Percentiles rank a stretch among this genome's conserved stretches.
phyloP scores from a whole-genome alignment of 225 moss, liverwort and hornwort genomes.

The Pseudoscleropodium purum region DNA sequence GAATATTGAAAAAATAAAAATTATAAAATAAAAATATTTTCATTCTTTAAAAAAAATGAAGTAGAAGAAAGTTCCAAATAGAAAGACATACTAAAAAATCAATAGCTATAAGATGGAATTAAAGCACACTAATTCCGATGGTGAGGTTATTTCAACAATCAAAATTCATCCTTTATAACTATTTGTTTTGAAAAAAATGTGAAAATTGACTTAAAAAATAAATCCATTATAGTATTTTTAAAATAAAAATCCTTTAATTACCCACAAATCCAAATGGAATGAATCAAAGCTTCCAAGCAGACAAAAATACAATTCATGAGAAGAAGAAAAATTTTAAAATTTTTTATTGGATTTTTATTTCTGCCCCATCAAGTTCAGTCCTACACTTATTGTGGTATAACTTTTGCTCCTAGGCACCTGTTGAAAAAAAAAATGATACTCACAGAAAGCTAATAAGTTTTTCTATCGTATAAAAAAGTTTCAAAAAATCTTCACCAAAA shows the following conservation, averaged over 20 bases:
- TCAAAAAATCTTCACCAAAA: too few relatives aligned
- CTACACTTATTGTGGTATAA: not conserved
- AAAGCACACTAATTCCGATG: not conserved
- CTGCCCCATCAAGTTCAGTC: fast-evolving
- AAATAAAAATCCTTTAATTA: too few relatives aligned
- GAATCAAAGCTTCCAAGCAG: not conserved
- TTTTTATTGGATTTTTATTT: not conserved
- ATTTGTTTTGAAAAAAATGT: not conserved
- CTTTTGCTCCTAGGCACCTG: fast-evolving
- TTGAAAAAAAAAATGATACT: not conserved
- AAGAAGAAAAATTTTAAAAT: not conserved
- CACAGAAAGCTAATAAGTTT: not conserved
- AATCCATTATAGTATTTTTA: fast-evolving
- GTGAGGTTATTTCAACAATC: not conserved
- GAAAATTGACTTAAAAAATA: not conserved
- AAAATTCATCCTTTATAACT: fast-evolving
- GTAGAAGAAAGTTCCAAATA: not conserved
- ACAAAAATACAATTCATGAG: not conserved
- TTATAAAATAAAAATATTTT: not conserved
- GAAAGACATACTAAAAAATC: not conserved
- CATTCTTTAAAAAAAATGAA: not conserved
- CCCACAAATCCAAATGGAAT: not conserved
- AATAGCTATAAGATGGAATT: not conserved
- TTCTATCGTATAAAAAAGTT: not conserved
- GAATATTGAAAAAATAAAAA: not conserved